Evolutionary conservation across 2,329 filamentous ascomycete species (phyloP), one percentile per base, ranked within the genome.

Genomic region (Corynespora cassiicola): DNA sequence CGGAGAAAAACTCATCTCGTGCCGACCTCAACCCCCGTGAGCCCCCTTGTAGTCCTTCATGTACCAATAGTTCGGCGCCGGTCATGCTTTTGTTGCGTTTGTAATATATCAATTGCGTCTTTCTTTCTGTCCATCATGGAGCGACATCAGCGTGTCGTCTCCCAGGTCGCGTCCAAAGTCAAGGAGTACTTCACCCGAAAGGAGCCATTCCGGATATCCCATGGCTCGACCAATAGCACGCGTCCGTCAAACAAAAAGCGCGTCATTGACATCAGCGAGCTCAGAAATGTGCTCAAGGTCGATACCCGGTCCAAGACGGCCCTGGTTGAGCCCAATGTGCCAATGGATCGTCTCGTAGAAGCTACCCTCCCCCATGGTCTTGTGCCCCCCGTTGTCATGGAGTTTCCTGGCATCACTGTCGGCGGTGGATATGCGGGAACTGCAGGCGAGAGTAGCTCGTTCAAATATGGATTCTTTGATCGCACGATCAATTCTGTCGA

Each of bases 201-300:
- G 37, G 69, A 78, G 58, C 79, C 84, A 2, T 90, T 88, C 66
- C 78, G 86, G n/a, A 84, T 90, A 59, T 87, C 83, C 54, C 87
- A 90, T 68, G 87, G 87, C 45, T 83, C 85, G 0, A 90, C 87
- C 17, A 90, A 88, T 70, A 88, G 82, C 66, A 90, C 87, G 23
- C 82, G 87, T 6, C 76, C 77, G 21, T 63, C 65, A 7, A 52
- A 64, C 6, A 63, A 68, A 32, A 61, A 62, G 22, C 60, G 44
- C 27, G 74, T 82, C 7, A 74, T 91, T 38, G 85, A 89, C 63
- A 89, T 85, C 23, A 85, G 82, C 65, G 58, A 62, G 4, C 76
- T 91, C 7, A 76, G 74, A 48, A 76, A 80, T 62, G 79, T 91
- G 11, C 70, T 91, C 7, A 66, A 73, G 7, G 70, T 91, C 30